Conservation (phyloP, 2,329 filamentous ascomycete species). For the Pyrenochaeta sp. region DNA sequence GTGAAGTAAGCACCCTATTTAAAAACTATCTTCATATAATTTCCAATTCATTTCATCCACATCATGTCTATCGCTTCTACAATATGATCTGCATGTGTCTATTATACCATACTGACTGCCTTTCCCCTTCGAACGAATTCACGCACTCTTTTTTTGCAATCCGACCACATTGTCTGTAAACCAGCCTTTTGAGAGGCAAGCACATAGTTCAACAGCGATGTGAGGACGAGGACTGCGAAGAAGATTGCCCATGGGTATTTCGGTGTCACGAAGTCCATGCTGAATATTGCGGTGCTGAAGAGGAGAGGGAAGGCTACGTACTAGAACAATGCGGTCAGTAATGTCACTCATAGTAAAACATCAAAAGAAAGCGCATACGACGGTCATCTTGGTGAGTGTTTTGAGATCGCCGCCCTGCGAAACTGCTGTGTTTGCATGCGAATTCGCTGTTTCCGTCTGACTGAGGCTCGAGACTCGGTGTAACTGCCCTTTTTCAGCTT, state of each 20-base stretch:
- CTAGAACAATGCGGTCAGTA: neutral
- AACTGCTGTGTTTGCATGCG: conserved; percentile 2
- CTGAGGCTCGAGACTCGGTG: conserved; percentile 22
- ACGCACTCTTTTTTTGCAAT: neutral
- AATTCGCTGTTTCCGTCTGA: conserved; percentile 19
- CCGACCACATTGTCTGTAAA: neutral
- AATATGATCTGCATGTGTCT: no score
- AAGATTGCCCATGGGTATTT: conserved; percentile 14
- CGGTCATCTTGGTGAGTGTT: conserved; percentile 22
- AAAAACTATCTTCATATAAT: no score
- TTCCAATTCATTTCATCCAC: no score
- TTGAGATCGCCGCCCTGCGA: conserved; percentile 20
- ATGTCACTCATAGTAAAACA: neutral
- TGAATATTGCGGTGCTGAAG: conserved; percentile 24
- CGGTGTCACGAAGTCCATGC: conserved; percentile 21
- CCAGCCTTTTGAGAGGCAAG: conserved; percentile 10
- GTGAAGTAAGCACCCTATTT: no score
- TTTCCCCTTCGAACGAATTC: no score
- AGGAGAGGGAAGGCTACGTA: conserved; percentile 23
- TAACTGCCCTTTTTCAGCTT: conserved; percentile 5
- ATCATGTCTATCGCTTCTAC: no score
- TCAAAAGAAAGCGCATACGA: conserved; percentile 17
- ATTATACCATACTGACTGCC: no score
- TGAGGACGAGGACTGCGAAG: conserved; percentile 8
- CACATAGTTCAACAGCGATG: conserved; percentile 14